Evolutionary conservation across 805 yeast genomes (phyloP), one percentile per base, ranked within the genome.

Genomic region (Saturnispora besseyi): DNA sequence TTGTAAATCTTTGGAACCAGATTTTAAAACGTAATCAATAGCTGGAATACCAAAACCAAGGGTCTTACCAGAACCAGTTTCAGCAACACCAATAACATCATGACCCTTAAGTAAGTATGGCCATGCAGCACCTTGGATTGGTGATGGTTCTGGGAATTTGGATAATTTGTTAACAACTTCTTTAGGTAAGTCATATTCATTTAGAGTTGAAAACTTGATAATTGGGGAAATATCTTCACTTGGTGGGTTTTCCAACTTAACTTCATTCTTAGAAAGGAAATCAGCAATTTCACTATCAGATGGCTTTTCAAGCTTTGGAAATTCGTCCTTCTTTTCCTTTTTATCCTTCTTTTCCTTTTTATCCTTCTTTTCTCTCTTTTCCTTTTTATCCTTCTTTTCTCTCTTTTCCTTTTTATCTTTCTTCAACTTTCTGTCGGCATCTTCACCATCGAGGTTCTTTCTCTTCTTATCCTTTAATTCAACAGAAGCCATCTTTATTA

Each of bases 61-160:
- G 0, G 99, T 93, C 63, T 93, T 93, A 74, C 99, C 99, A 1
- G 96, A 87, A 63, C 99, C 99, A 0, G 99, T 93, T 11, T 93
- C 84, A 18, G 99, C 99, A 62, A 91, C 93, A 50, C 99, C 99
- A 56, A 93, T 81, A 4, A 93, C 78, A 66, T 93, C 98, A 33
- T 73, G 75, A 5, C 90, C 95, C 24, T 73, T 70, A 11, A 87
- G 51, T 1, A 91, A 87, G 30, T 73, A 60, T 2, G 98, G 96
- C 51, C 93, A 82, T 10, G 91, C 73, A 51, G 70, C 69, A 53
- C 72, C 75, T 66, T 93, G 99, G 60, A 93, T 89, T 34, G 98
- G 98, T 6, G 98, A 90, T 49, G 99, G 99, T 59, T 80, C 82
- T 13, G 87, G 84, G 71, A 87, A 93, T 59, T 81, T 79, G 37